Evolutionary conservation across 2,329 filamentous ascomycete species (phyloP).

Genomic region (Cryphonectria carpinicola): DNA sequence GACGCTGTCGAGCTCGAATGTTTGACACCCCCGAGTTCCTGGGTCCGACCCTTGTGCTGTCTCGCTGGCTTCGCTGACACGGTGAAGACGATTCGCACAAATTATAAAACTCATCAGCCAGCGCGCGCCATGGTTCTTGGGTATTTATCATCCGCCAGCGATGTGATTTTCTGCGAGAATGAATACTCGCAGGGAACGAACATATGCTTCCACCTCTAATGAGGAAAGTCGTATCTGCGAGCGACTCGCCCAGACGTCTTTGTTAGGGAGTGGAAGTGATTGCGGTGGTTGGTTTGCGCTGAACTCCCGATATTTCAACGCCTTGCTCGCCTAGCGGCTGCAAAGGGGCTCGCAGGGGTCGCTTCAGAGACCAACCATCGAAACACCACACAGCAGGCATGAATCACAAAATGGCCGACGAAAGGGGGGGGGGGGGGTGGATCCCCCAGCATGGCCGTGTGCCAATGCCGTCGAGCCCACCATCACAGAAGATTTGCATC

Average conservation of each 20-base stretch:
- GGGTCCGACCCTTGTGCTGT: not conserved
- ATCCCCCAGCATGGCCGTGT: not conserved
- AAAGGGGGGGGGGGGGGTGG: not conserved
- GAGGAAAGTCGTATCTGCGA: not conserved
- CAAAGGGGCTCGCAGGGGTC: too few relatives aligned
- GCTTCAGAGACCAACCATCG: not conserved
- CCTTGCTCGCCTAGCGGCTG: not conserved
- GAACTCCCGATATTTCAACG: not conserved
- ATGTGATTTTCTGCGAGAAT: not conserved
- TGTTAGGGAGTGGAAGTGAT: not conserved
- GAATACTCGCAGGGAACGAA: not conserved
- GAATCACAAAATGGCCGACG: not conserved
- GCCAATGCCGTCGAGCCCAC: conserved; percentile 12
- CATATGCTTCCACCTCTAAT: not conserved
- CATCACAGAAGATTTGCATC: conserved; percentile 6
- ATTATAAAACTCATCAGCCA: not conserved
- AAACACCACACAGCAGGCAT: not conserved
- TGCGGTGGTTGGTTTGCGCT: not conserved
- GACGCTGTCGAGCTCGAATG: not conserved
- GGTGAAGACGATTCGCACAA: not conserved
- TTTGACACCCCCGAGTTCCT: not conserved
- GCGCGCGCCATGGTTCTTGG: not conserved
- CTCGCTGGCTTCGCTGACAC: not conserved
- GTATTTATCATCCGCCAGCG: not conserved
- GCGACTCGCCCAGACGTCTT: not conserved